Percentiles rank a stretch among this genome's conserved stretches.
Conservation (phyloP, 305 asterid genomes). For the Fraxinus albicans region DNA sequence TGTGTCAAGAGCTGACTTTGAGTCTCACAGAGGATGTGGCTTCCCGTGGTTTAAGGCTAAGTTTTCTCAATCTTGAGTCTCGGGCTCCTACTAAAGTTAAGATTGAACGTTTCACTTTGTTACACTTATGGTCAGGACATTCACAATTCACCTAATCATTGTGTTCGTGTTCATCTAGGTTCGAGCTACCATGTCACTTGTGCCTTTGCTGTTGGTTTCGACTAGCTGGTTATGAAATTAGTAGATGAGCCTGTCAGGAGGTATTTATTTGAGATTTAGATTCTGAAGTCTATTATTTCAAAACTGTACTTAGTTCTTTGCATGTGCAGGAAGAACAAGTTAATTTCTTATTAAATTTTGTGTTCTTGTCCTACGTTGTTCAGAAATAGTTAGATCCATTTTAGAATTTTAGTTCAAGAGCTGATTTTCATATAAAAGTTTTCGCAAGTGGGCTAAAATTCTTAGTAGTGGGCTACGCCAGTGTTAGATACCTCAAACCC, state of each 20-base stretch:
- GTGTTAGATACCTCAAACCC: too few species aligned
- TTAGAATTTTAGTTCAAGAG: not conserved
- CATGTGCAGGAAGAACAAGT: not conserved
- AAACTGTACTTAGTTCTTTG: not conserved
- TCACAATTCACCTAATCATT: not conserved
- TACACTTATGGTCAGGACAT: not conserved
- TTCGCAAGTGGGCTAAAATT: not conserved
- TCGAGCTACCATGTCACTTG: not conserved
- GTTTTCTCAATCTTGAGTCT: not conserved
- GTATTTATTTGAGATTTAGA: not conserved
- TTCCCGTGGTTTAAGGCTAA: not conserved
- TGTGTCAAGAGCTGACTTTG: not conserved
- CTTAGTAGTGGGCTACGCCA: too few species aligned
- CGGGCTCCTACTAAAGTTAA: not conserved
- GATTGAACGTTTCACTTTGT: not conserved
- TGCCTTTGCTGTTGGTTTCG: not conserved
- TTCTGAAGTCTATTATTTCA: not conserved
- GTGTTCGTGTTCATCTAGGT: not conserved
- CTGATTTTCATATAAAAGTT: not conserved
- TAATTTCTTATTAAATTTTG: not conserved
- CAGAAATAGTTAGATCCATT: not conserved
- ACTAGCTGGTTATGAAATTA: not conserved
- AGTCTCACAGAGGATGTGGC: not conserved
- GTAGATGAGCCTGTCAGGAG: not conserved
- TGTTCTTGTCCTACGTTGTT: not conserved